phyloP scores from a whole-genome alignment of 179 eudicot genomes.

The Beta corolliflora region DNA sequence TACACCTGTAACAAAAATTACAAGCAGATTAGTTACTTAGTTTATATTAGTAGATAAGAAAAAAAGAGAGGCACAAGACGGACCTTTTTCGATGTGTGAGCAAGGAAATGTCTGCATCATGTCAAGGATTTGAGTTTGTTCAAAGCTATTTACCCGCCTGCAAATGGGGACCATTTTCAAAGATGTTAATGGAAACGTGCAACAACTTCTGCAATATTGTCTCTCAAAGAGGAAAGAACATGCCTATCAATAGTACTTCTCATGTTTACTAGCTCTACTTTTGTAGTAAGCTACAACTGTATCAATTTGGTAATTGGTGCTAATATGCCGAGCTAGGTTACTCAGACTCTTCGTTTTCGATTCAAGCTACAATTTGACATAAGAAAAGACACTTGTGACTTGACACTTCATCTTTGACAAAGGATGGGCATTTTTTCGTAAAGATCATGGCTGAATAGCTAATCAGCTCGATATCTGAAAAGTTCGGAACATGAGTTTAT shows the following conservation, averaged over 20 bases:
- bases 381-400: background rate
- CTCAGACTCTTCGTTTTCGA: no score
- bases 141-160: slow-evolving; percentile 35
- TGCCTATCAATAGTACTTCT: background rate
- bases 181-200: slow-evolving; percentile 31
- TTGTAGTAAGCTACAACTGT: no score
- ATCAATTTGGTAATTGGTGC: no score
- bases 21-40: background rate
- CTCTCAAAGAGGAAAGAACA: slow-evolving; percentile 19
- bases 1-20: slow-evolving; percentile 34
- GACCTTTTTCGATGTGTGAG: slow-evolving; percentile 39
- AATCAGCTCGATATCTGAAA: no score
- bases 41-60: slow-evolving; percentile 4
- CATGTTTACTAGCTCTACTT: background rate
- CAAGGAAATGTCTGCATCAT: slow-evolving; percentile 43
- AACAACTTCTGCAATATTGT: slow-evolving; percentile 27
- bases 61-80: slow-evolving; percentile 20
- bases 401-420: background rate
- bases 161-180: slow-evolving; percentile 35
- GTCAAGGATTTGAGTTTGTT: slow-evolving; percentile 31
- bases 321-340: no score
- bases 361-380: no score
- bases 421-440: no score
- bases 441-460: no score
- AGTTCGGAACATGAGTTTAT: no score